phyloP scores from a whole-genome alignment of 495 filamentous ascomycete species.

The Bryoglossum gracile region DNA sequence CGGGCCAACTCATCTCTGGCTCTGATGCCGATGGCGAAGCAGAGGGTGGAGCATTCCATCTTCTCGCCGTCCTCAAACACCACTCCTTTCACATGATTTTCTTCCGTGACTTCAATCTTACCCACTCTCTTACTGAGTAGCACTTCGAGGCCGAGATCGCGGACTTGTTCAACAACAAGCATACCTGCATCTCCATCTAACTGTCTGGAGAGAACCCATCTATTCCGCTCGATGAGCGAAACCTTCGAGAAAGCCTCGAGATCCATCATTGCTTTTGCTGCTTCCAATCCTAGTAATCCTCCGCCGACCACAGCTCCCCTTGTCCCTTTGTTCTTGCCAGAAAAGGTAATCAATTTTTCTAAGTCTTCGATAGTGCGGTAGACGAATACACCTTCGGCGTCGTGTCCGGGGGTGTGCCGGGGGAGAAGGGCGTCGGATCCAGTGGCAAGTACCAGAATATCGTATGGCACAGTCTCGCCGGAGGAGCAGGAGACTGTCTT shows the following conservation, averaged over 20 bases:
- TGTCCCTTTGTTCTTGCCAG: slow-evolving; percentile 55
- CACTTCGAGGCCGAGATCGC: slow-evolving; percentile 75
- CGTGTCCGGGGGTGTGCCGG: slow-evolving; percentile 69
- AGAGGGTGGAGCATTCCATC: slow-evolving; percentile 77
- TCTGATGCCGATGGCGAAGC: slow-evolving; percentile 88
- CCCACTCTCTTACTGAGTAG: slow-evolving; percentile 72
- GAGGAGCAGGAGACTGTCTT: slow-evolving; percentile 67
- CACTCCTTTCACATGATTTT: slow-evolving; percentile 66
- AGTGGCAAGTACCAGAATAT: slow-evolving; percentile 84
- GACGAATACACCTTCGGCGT: slow-evolving; percentile 88
- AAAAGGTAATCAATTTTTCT: slow-evolving; percentile 71
- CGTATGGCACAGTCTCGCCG: slow-evolving; percentile 68
- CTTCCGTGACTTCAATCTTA: slow-evolving; percentile 58
- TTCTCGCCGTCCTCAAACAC: slow-evolving; percentile 78
- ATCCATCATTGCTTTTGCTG: slow-evolving; percentile 93
- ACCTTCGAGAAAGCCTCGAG: slow-evolving; percentile 70
- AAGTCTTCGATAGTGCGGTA: slow-evolving; percentile 87
- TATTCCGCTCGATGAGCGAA: slow-evolving; percentile 79
- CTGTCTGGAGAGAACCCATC: slow-evolving; percentile 84
- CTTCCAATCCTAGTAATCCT: slow-evolving; percentile 83
- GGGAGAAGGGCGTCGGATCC: slow-evolving; percentile 88
- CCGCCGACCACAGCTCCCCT: slow-evolving; percentile 83
- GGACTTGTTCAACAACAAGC: slow-evolving; percentile 80
- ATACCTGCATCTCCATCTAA: slow-evolving; percentile 77
- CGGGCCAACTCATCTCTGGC: slow-evolving; percentile 76